Evolutionary conservation across 768 basidiomycete genomes (phyloP).

Genomic region (Boletus pseudopeckii): DNA sequence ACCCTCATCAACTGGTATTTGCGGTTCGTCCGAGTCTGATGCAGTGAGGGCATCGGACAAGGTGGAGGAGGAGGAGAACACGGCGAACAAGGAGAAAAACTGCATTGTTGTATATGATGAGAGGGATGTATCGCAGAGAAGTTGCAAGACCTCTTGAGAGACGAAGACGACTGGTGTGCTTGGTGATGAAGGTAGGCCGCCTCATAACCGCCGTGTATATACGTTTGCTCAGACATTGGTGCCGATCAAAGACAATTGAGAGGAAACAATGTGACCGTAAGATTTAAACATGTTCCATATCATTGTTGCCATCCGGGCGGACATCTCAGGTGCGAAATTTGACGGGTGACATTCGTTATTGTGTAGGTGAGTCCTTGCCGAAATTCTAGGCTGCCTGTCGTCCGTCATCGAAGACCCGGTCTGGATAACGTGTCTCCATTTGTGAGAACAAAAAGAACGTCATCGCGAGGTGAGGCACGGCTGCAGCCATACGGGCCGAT

Average conservation of each 20-base stretch:
- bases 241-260: constrained; percentile 14
- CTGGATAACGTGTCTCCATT: constrained; percentile 5
- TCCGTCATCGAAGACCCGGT: neutral
- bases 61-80: neutral
- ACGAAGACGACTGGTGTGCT: constrained; percentile 6
- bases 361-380: constrained; percentile 5
- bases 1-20: constrained; percentile 5
- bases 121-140: constrained; percentile 6
- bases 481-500: neutral
- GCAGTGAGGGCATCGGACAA: neutral
- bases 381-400: neutral
- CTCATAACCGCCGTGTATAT: constrained; percentile 10
- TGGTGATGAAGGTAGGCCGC: neutral
- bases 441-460: constrained; percentile 21
- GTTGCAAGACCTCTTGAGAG: neutral
- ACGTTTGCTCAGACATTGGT: constrained; percentile 1
- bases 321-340: constrained; percentile 4
- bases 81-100: neutral
- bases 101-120: constrained; percentile 18
- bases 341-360: constrained; percentile 13
- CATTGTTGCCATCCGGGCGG: constrained; percentile 1
- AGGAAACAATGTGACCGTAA: neutral
- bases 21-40: neutral
- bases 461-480: neutral
- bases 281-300: constrained; percentile 1